Evolutionary conservation across 495 filamentous ascomycete species (phyloP).

Genomic region (Xylaria nigripes): DNA sequence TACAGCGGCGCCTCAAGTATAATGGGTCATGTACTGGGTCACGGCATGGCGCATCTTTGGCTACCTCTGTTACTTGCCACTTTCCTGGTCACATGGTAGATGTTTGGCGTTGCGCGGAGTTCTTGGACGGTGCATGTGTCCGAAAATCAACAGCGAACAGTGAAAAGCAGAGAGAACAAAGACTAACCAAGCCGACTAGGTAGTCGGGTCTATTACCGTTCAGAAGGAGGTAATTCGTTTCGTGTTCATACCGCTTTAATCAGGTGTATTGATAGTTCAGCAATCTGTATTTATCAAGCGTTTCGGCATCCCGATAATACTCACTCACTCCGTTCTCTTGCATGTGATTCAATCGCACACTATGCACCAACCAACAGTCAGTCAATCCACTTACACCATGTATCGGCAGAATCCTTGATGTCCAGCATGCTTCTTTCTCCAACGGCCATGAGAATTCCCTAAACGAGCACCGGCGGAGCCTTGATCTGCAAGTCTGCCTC

Average conservation of each 20-base stretch:
- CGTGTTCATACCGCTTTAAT: not conserved
- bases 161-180: not conserved
- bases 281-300: not conserved
- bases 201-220: not conserved
- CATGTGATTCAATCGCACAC: not conserved
- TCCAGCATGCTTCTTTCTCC: no score
- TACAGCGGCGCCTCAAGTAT: conserved; percentile 27
- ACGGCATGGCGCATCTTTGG: conserved; percentile 11
- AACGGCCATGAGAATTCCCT: no score
- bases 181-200: not conserved
- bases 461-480: no score
- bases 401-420: no score
- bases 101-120: not conserved
- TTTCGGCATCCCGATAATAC: not conserved
- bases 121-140: not conserved
- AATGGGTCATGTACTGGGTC: conserved; percentile 7
- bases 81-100: conserved; percentile 11
- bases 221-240: not conserved
- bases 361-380: no score
- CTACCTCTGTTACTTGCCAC: conserved; percentile 17
- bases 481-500: no score
- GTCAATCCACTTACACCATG: no score
- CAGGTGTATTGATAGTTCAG: not conserved
- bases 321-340: not conserved
- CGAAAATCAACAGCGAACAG: not conserved